A percentile compares a stretch with the other conserved stretches of the same genome.
These are phyloP conservation scores for Nakaseomyces delphensis DNA, from an alignment of 1,139 yeast genomes.

Conservation along the genomic window DNA sequence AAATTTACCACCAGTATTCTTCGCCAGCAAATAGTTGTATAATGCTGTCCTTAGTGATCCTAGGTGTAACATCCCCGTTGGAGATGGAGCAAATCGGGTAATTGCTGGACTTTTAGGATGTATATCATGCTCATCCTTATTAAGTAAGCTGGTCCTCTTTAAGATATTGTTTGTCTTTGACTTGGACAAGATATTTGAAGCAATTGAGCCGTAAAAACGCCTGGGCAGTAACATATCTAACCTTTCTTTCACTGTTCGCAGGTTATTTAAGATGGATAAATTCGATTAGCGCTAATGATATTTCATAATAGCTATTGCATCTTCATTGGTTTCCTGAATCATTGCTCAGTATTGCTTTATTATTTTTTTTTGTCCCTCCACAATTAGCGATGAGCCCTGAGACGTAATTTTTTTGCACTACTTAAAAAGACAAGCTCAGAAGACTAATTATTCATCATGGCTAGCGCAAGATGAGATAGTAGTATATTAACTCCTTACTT, in stretches of 20 bases:
- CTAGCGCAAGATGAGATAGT: too few species aligned
- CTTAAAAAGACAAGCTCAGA: too few species aligned
- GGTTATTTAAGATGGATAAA: too few species aligned
- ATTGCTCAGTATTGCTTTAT: too few species aligned
- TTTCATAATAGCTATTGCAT: too few species aligned
- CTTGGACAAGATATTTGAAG: neutral
- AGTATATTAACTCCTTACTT: too few species aligned
- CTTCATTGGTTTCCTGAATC: neutral
- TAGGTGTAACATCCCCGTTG: constrained; percentile 85
- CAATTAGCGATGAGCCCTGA: neutral
- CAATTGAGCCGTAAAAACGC: neutral
- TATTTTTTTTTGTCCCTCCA: neutral
- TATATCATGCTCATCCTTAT: constrained; percentile 15
- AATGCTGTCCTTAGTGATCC: constrained; percentile 92
- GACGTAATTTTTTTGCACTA: too few species aligned
- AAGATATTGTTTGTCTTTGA: neutral
- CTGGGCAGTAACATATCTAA: neutral
- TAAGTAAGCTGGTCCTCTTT: neutral
- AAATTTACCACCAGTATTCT: constrained; percentile 71
- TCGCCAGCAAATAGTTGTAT: constrained; percentile 78
- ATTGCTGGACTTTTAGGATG: constrained; percentile 58
- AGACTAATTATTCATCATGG: too few species aligned
- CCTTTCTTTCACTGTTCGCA: neutral
- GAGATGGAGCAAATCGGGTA: constrained; percentile 96
- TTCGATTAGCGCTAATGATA: neutral